Base-by-base conservation (phyloP, 1,139 yeast species). In the Kodamaea arcana region DNA sequence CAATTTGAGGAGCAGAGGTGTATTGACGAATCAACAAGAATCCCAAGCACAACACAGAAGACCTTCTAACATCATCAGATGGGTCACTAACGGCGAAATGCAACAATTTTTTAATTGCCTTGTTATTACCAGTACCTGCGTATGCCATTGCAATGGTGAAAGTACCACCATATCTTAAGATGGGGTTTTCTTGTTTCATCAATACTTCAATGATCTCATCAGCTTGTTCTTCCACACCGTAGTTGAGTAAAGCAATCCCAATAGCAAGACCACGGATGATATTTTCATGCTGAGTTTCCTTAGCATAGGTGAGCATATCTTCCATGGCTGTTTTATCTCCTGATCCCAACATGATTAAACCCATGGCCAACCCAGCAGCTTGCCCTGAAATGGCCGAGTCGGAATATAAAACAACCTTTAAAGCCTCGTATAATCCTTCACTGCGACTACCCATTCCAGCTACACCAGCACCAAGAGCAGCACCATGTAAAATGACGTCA, bases 21-120 rank as follows among this genome's bases (percentile, higher is more conserved):
- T 87, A 86, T 60, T 90, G 94, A 54, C 96, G 83, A 44, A 92
- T 73, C 48, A 92, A 72, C 36, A 92, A 82, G 62, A 94, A 92
- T 24, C 99, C 99, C 37, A 92, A 73, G n/a, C 90, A 81, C 61
- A 84, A 80, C 12, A 92, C 97, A 2, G 98, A 85, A 2, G 95
- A 96, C 61, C 99, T 81, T 67, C 98, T 82, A 32, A 92, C 98
- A 56, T 86, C 96, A 60, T 92, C 97, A 41, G 86, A 83, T 4
- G 97, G 94, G 58, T 92, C 99, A 10, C 96, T 86, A 13, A 94
- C 99, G 2, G 98, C 98, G 55, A 80, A 76, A 58, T 92, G 98
- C 48, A 92, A 72, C 49, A 92, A 68, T 49, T 82, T 79, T 62
- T 87, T 82, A 49, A 92, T 85, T 4, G 97, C 97, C 39, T 67